Evolutionary conservation across 2,329 filamentous ascomycete genomes (phyloP), one percentile per base, ranked within the genome.

Genomic region (Emmonsiellopsis sp.): DNA sequence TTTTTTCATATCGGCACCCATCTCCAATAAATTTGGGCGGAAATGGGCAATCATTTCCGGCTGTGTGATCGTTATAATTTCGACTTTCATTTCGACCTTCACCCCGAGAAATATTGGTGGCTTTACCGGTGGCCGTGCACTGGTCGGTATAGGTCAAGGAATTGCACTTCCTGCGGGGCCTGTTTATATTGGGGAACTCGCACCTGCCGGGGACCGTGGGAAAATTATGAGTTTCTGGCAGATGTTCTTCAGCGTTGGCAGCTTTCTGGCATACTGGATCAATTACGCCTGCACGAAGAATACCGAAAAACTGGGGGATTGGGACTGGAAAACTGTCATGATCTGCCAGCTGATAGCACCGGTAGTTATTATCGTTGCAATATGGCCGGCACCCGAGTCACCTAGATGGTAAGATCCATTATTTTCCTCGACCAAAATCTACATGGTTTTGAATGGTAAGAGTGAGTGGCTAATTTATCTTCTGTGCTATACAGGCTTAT

Each of bases 271-370:
- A 26, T 26, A 26, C 5, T 26, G 20, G 20, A 26, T 26, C 20
- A 26, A 26, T 26, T 26, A 26, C 5, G 20, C 20, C 20, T 26
- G 20, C 20, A 26, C 20, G 20, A 26, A 26, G 20, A 26, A 26
- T 26, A 26, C 3, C 20, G 20, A 26, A 5, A 5, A 5, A 26
- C 20, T 26, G 3, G 20, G 20, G 20, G 20, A 26, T 26, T 26
- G 20, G 20, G 20, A 26, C 20, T 26, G 3, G 20, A 26, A 26
- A 26, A 26, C 20, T 15, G 38, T 41, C 11, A 80, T 87, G 57
- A 82, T 88, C 57, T 87, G 87, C 74, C 85, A 88, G 69, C 74
- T 86, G 48, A 67, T 88, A n/a, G 76, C 86, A 26, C 85, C 85
- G 1, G 58, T 77, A 50, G 61, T 86, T 55, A 84, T 88, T 65